These are phyloP conservation scores for Corylus heterophylla DNA, from an alignment of 306 rosid genomes.

Conservation along the genomic window DNA sequence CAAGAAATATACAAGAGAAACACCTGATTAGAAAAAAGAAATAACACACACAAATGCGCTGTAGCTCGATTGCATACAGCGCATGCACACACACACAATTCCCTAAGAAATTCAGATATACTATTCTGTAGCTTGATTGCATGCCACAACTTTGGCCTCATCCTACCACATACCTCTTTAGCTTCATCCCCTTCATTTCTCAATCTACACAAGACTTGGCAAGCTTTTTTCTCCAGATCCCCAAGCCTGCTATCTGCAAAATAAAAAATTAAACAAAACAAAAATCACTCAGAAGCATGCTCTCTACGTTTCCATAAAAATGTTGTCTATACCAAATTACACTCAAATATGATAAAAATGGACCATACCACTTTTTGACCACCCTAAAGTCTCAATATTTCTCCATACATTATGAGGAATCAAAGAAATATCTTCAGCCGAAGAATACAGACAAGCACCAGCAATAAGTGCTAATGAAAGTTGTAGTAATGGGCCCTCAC, in stretches of 20 bases:
- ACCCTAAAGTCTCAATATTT: constrained; percentile 63
- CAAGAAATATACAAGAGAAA: too few species aligned
- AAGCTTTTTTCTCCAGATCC: constrained; percentile 75
- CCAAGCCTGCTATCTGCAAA: constrained; percentile 64
- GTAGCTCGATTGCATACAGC: constrained; percentile 13
- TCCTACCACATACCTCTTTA: constrained; percentile 58
- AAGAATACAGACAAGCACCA: constrained; percentile 72
- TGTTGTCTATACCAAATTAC: constrained; percentile 7
- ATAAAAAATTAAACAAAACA: constrained; percentile 20
- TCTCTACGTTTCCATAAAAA: constrained; percentile 19
- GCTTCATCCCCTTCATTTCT: constrained; percentile 75
- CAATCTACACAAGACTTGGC: constrained; percentile 73
- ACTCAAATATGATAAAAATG: constrained; percentile 20
- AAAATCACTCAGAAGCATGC: constrained; percentile 8
- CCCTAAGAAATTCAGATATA: neutral
- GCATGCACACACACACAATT: neutral
- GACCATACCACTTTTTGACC: constrained; percentile 59
- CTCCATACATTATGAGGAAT: constrained; percentile 81
- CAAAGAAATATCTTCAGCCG: constrained; percentile 75
- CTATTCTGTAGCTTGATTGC: constrained; percentile 17
- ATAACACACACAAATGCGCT: neutral
- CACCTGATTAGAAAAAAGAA: neutral
- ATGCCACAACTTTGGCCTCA: constrained; percentile 19
- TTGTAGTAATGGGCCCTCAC: constrained; percentile 71
- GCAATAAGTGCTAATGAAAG: constrained; percentile 82